Base-by-base conservation (phyloP, 345 rosid species). In the Rhodamnia argentea region DNA sequence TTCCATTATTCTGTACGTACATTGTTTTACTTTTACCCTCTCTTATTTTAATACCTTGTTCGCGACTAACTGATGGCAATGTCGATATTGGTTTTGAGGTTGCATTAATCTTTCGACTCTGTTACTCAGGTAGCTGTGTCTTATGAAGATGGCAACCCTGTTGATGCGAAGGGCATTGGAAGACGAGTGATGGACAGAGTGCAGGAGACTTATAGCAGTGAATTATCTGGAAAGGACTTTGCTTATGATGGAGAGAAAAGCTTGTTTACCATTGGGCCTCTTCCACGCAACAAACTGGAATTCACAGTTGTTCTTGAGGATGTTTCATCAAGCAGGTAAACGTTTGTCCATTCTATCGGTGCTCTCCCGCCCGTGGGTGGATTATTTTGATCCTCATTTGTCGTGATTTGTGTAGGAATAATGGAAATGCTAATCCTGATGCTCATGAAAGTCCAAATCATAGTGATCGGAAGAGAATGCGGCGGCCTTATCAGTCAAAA, bases 161-260 rank as follows among this genome's bases (percentile, higher is more conserved):
- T 94, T 3, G 98, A 94, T 32, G 96, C 91, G 3, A 94, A 94
- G 87, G 96, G 99, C 22, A 84, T 92, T 13, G 98, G 98, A 44
- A 91, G 99, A 84, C 93, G 89, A 85, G 94, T 94, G 44, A 89
- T 96, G 76, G 94, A 95, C 24, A 90, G 88, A 86, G 96, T 96
- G 53, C 96, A 96, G 24, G 94, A 94, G 64, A 96, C 98, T 1
- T 94, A 97, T 60, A 86, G 32, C 44, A 83, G 82, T 53, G 96
- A 95, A 55, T 86, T 97, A 59, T 94, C 84, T 11, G 92, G 90
- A 50, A 97, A 95, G 84, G 86, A 92, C 54, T 95, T 97, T 89
- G 99, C 99, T 10, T 97, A 97, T 88, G 99, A 97, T 86, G 99
- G 99, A 2, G 99, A 95, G 87, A 95, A 95, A 86, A 94, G 95